phyloP scores from a whole-genome alignment of 78 protist genomes.

The Dictyostelium capitatum region DNA sequence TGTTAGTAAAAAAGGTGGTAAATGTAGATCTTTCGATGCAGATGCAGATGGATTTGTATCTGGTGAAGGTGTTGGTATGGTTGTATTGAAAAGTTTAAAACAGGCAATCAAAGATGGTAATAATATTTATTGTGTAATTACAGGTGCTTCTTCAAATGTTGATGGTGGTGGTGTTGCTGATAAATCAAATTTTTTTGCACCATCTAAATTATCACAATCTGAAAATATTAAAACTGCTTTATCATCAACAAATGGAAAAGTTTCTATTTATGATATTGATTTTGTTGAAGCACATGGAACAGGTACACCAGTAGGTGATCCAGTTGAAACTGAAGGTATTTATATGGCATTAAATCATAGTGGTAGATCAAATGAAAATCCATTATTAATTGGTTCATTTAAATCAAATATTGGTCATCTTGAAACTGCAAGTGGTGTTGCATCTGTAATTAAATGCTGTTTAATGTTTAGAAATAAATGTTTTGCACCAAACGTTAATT shows the following conservation, averaged over 20 bases:
- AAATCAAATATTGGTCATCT: conserved; percentile 83
- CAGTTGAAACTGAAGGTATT: conserved; percentile 58
- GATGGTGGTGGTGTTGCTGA: conserved; percentile 16
- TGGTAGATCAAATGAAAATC: not conserved
- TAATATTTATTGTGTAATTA: conserved; percentile 26
- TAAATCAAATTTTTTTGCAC: not conserved
- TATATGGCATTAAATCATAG: conserved; percentile 3
- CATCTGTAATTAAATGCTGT: conserved; percentile 47
- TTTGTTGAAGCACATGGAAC: conserved; percentile 83
- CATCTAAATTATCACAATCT: conserved; percentile 20
- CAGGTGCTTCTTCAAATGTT: conserved; percentile 14
- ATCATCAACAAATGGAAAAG: not conserved
- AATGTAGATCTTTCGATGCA: conserved; percentile 87
- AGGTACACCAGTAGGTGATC: conserved; percentile 86
- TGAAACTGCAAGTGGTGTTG: conserved; percentile 84
- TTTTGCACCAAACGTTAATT: conserved; percentile 27
- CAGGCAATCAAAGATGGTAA: conserved; percentile 25
- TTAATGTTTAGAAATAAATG: conserved; percentile 26
- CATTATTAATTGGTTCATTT: conserved; percentile 40
- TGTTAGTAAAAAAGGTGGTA: no score
- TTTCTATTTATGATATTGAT: conserved; percentile 1
- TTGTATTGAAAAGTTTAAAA: conserved; percentile 1
- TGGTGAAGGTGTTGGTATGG: conserved; percentile 86
- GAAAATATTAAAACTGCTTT: conserved; percentile 26
- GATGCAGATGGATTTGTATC: conserved; percentile 93